Percentiles rank a stretch among this genome's conserved stretches.
phyloP scores from a whole-genome alignment of 202 grass and related monocot species.

The Zoysia matrella region DNA sequence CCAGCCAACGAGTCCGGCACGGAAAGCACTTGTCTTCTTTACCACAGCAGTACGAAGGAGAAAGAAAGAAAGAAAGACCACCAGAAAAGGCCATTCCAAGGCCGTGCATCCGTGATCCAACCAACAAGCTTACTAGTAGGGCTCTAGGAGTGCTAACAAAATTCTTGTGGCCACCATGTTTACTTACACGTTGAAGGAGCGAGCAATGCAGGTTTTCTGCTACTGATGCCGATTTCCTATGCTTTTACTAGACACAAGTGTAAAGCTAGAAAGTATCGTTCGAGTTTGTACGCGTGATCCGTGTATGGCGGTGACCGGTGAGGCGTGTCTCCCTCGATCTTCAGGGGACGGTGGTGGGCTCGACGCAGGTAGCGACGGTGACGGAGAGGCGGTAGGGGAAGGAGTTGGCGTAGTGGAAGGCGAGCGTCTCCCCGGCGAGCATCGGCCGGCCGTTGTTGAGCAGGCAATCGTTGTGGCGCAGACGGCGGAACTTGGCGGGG shows the following conservation, averaged over 20 bases:
- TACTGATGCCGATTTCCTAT: background rate
- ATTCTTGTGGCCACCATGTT: background rate
- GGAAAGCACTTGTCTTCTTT: conserved; percentile 29
- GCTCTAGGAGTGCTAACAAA: background rate
- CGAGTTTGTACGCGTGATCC: background rate
- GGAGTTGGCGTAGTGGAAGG: conserved; percentile 90
- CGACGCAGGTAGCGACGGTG: conserved; percentile 64
- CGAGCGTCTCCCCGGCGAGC: conserved; percentile 57
- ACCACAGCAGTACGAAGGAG: background rate
- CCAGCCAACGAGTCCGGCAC: background rate
- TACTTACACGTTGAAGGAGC: background rate
- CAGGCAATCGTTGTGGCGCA: conserved; percentile 73
- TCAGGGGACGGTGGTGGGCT: conserved; percentile 3
- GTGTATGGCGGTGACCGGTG: too few relatives aligned
- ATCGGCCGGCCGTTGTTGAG: conserved; percentile 76
- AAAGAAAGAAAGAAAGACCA: background rate
- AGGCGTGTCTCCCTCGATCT: too few relatives aligned
- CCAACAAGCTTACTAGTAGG: background rate
- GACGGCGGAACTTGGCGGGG: conserved; percentile 71
- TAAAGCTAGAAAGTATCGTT: background rate
- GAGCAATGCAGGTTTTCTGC: background rate
- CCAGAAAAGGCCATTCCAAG: too few relatives aligned
- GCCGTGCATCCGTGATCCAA: background rate
- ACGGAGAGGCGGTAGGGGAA: conserved; percentile 72
- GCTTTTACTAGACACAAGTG: background rate